A percentile compares a stretch with the other conserved stretches of the same genome.
phyloP scores from a whole-genome alignment of 2,329 filamentous ascomycete genomes.

The Penicillium nordicum region DNA sequence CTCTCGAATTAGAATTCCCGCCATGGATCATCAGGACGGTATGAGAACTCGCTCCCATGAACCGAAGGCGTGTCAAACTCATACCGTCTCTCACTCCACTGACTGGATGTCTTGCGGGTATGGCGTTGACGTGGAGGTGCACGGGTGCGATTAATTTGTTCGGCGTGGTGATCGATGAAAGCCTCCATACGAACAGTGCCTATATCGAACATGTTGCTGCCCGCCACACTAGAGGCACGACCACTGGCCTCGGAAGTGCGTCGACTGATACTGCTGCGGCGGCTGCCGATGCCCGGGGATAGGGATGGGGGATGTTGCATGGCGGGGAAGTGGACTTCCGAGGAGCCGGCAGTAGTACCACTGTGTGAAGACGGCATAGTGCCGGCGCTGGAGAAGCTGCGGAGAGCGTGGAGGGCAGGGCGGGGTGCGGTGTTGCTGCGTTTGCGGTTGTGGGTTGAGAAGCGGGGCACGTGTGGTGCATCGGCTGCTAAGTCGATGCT shows the following conservation, averaged over 20 bases:
- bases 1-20: conserved; percentile 39
- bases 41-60: conserved; percentile 39
- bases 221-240: conserved; percentile 40
- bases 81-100: conserved; percentile 32
- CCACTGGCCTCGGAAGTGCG: conserved; percentile 53
- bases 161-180: conserved; percentile 64
- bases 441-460: conserved; percentile 69
- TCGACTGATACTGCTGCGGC: conserved; percentile 47
- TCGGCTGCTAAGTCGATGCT: conserved; percentile 40
- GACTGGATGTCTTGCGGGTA: conserved; percentile 30
- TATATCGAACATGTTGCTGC: conserved; percentile 73
- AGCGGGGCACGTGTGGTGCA: conserved; percentile 53
- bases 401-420: conserved; percentile 58
- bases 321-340: conserved; percentile 52
- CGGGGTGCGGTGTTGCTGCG: conserved; percentile 84
- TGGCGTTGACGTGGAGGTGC: conserved; percentile 23
- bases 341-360: conserved; percentile 57
- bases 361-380: conserved; percentile 46
- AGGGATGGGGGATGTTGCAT: conserved; percentile 22
- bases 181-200: conserved; percentile 96
- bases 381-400: conserved; percentile 64
- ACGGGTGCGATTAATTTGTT: conserved; percentile 30
- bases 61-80: conserved; percentile 36
- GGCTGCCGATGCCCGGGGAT: conserved; percentile 30
- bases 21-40: conserved; percentile 46